Evolutionary conservation across 2,329 filamentous ascomycete species (phyloP), one percentile per base, ranked within the genome.

Genomic region (Exophiala oligosperma): DNA sequence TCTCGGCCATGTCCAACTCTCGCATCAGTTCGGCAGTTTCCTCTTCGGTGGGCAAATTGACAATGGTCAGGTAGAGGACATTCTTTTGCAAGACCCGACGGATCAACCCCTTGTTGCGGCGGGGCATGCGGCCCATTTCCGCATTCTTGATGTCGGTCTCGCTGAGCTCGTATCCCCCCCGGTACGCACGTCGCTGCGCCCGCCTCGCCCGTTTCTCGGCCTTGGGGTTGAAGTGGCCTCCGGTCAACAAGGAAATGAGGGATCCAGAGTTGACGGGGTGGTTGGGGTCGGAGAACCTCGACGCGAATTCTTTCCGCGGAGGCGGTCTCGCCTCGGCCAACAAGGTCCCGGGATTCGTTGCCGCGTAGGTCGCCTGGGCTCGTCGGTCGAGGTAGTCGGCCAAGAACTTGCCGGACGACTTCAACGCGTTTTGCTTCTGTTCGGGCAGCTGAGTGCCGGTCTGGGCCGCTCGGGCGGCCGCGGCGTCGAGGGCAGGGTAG

Each of bases 281-380:
- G 59, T 76, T 79, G 0, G 81, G 81, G 60, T 84, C 80, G 6
- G 76, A 75, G 62, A 78, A 81, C 23, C 78, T 73, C 3, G 77
- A 81, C 0, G 71, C 69, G 61, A 82, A 82, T 23, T 71, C 67
- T 65, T 59, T 69, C 66, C 61, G 60, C 60, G 61, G 52, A 21
- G 59, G 54, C 17, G 66, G 59, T 69, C 66, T 68, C 32, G 71
- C 67, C 1, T 65, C 68, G 29, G 71, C 67, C 1, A 81, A 66
- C 1, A 67, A 62, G 14, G 73, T 75, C 41, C 70, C 71, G 0
- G 77, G 78, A 54, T 81, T 77, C 52, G 77, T 68, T 24, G 54
- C 63, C 1, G 64, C 52, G 59, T 62, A 82, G 46, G 71, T 65
- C 0, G 79, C 77, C 49, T 79, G 76, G 0, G 78, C 76, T 21